These are phyloP conservation scores for Yamadazyma akitaensis DNA, from an alignment of 805 yeast genomes.

Conservation along the genomic window DNA sequence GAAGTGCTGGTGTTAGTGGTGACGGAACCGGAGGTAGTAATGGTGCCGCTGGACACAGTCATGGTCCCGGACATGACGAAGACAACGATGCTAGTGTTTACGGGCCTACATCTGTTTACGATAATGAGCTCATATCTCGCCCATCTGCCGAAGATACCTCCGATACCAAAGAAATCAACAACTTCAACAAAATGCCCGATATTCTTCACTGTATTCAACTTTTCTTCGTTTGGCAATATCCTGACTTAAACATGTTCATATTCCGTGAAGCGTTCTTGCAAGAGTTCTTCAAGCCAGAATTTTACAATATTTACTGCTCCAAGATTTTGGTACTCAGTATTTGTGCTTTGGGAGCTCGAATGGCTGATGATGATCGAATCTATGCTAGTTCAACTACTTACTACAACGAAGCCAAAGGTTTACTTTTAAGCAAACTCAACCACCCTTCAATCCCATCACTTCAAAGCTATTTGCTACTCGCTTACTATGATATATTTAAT, in stretches of 20 bases:
- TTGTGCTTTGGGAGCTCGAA: conserved; percentile 56
- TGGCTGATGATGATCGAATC: conserved; percentile 43
- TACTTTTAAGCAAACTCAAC: conserved; percentile 40
- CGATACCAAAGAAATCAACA: conserved; percentile 18
- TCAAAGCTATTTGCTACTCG: conserved; percentile 56
- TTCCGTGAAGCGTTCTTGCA: conserved; percentile 59
- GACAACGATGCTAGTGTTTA: conserved; percentile 35
- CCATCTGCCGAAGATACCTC: conserved; percentile 13
- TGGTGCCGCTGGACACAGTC: not conserved
- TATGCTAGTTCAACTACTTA: conserved; percentile 40
- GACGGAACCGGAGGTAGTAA: not conserved
- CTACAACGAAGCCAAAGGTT: conserved; percentile 45
- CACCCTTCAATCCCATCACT: conserved; percentile 52
- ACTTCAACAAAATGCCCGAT: conserved; percentile 33
- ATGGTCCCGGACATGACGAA: conserved; percentile 11
- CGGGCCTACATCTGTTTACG: conserved; percentile 47
- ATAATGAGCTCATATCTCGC: conserved; percentile 20
- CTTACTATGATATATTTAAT: conserved; percentile 59
- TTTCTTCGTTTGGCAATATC: conserved; percentile 65
- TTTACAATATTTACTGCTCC: conserved; percentile 52
- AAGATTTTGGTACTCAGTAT: conserved; percentile 51
- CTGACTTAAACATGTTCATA: conserved; percentile 60
- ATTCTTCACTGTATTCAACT: conserved; percentile 36
- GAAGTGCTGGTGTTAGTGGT: not conserved
- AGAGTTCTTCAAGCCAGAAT: conserved; percentile 57